phyloP scores from a whole-genome alignment of 2,329 filamentous ascomycete genomes.

The Hypoxylon sp. region DNA sequence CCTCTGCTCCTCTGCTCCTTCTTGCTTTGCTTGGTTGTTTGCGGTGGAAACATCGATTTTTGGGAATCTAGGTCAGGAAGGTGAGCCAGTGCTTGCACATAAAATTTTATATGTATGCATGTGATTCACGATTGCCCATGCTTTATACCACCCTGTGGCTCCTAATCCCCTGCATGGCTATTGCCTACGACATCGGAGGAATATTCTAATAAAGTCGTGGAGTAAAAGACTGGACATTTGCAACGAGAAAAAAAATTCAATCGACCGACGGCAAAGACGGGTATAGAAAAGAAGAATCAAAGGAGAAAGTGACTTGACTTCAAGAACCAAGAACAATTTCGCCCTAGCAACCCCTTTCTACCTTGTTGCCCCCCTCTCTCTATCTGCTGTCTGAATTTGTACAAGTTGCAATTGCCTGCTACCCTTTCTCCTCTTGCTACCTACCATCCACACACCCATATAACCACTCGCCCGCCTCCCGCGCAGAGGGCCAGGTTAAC shows the following conservation, averaged over 20 bases:
- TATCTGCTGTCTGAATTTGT: not conserved
- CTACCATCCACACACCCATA: constrained; percentile 8
- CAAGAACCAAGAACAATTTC: not conserved
- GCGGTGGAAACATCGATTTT: constrained; percentile 18
- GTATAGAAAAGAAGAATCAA: constrained; percentile 54
- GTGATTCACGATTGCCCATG: constrained; percentile 25
- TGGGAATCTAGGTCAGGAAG: constrained; percentile 42
- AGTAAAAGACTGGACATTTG: not conserved
- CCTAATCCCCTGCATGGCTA: constrained; percentile 9
- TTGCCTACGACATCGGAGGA: constrained; percentile 11
- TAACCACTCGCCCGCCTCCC: constrained; percentile 40
- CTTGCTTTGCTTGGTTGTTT: constrained; percentile 10
- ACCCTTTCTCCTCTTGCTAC: constrained; percentile 13
- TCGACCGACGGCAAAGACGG: constrained; percentile 49
- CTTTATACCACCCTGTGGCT: constrained; percentile 1
- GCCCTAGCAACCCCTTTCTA: not conserved
- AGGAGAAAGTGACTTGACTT: constrained; percentile 44
- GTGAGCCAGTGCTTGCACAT: constrained; percentile 48
- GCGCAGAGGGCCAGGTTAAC: constrained; percentile 62
- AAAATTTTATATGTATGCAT: constrained; percentile 25
- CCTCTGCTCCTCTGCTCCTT: not conserved
- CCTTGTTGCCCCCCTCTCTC: not conserved
- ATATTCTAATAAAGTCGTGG: not conserved
- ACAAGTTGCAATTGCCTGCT: constrained; percentile 1
- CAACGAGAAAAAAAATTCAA: constrained; percentile 61